Base-by-base conservation (phyloP, 257 asterid species). In the Forsythia viridissima region DNA sequence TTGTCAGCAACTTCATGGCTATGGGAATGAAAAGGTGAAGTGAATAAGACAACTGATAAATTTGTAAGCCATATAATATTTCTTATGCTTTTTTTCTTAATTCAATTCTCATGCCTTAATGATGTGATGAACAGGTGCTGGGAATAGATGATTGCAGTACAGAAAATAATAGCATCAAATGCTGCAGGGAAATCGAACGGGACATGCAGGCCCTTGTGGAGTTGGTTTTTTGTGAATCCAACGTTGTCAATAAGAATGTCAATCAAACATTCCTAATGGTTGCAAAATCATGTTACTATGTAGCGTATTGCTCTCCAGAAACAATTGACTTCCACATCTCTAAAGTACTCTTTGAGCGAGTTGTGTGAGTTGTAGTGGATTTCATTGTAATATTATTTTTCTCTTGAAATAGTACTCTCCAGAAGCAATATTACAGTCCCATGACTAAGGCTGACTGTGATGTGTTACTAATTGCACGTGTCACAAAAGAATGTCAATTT, bases 251-350 rank as follows among this genome's bases (percentile, higher is more conserved):
- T 61, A 52, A 59, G 69, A 73, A 79, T 48, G 75, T 75, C 40
- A 87, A 83, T 83, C 88, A 87, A 79, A 74, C 87, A 77, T 87
- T 87, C 81, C 42, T 87, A 6, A 65, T 66, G 5, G 86, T 87
- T 36, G 87, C 84, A 8, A 85, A 81, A 79, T 74, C 86, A 0
- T 87, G 51, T 43, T 87, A 82, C 59, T 87, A 85, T 44, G 41
- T 59, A 4, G 81, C 87, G 24, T 79, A 76, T 38, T 38, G 68
- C 77, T 76, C 38, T 65, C 43, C 72, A 3, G 75, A 79, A 9
- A 83, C 80, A 13, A 74, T 85, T 7, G 84, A 81, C 7, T 40
- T 73, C 30, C 89, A 83, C 51, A 79, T 83, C 8, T 73, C 76
- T 69, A 85, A 83, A 85, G 83, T 87, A 24, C 82, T 85, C 24